Conservation (phyloP, 257 asterid genomes). For the Eustoma russellianum region DNA sequence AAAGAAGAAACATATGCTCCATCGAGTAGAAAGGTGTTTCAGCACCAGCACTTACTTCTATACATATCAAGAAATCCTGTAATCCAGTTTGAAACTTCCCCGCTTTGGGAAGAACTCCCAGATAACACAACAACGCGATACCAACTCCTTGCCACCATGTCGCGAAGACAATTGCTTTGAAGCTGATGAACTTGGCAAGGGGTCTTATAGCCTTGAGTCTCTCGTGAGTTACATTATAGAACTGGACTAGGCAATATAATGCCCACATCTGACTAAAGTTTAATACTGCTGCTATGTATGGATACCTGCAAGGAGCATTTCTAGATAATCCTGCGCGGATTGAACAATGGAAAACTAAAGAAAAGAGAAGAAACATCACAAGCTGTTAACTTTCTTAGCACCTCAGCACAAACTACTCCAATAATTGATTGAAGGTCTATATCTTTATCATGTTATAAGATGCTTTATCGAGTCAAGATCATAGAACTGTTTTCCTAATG, state of each 20-base stretch:
- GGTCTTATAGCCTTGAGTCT: conserved; percentile 70
- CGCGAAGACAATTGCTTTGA: conserved; percentile 92
- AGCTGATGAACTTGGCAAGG: conserved; percentile 94
- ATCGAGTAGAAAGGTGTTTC: background rate
- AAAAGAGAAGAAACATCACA: background rate
- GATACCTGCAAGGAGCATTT: conserved; percentile 53
- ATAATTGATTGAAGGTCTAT: no score
- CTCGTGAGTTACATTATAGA: conserved; percentile 72
- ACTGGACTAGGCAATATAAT: conserved; percentile 74
- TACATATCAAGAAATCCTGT: conserved; percentile 81
- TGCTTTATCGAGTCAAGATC: no score
- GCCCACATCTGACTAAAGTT: conserved; percentile 99
- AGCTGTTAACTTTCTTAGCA: background rate
- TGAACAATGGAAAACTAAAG: background rate
- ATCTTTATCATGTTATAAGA: no score
- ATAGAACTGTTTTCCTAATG: no score
- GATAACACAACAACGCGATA: conserved; percentile 57
- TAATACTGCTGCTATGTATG: conserved; percentile 60
- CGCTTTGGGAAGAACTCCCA: conserved; percentile 48
- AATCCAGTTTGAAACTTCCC: conserved; percentile 58
- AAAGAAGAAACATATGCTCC: background rate
- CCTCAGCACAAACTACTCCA: background rate
- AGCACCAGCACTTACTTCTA: conserved; percentile 36
- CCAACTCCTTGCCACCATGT: conserved; percentile 99
- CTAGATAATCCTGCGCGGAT: background rate